Base-by-base conservation (phyloP, 1,284 basidiomycete genomes). In the Malassezia vespertilionis region DNA sequence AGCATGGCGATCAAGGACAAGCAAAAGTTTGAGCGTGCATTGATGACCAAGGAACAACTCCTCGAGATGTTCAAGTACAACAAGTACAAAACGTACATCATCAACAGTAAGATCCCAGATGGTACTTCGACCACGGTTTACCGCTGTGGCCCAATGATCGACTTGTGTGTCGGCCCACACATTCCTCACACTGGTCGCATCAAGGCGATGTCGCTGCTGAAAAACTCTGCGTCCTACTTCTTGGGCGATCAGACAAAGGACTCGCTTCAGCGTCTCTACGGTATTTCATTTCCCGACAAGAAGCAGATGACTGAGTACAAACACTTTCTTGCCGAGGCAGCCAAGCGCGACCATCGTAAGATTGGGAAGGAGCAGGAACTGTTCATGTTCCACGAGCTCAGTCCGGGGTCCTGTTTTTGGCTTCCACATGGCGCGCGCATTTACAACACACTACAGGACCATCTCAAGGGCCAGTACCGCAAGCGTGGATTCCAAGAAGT, bases 41-140 rank as follows among this genome's bases (percentile, higher is more conserved):
- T 90, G 28, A 81, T 96, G 37, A 80, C 87, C 24, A 99, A 97
- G 74, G 86, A 95, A 74, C 82, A 83, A 32, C 77, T 99, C 5
- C 76, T 96, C 40, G 82, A 96, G 74, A 96, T 99, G 91, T 99
- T 99, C 75, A 77, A 78, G 87, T 99, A 97, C 76, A 99, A 97
- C 78, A 93, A 90, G 74, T 99, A 95, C 77, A 99, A 99, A 76
- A 80, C 82, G 67, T 83, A 96, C 72, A 81, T 97, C 69, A 97
- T 99, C 69, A 80, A 91, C 71, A 80, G 82, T 59, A 96, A 97
- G 75, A 84, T 99, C 46, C 84, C 89, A 7, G 91, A 99, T 71
- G 91, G 91, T 56, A 86, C 87, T 14, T 88, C 85, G 43, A 95
- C 93, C 42, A 97, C 93, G 12, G 89, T 99, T 23, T 99, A 97